phyloP scores from a whole-genome alignment of 108 stramenopile genomes.

The Skeletonema marinoi region DNA sequence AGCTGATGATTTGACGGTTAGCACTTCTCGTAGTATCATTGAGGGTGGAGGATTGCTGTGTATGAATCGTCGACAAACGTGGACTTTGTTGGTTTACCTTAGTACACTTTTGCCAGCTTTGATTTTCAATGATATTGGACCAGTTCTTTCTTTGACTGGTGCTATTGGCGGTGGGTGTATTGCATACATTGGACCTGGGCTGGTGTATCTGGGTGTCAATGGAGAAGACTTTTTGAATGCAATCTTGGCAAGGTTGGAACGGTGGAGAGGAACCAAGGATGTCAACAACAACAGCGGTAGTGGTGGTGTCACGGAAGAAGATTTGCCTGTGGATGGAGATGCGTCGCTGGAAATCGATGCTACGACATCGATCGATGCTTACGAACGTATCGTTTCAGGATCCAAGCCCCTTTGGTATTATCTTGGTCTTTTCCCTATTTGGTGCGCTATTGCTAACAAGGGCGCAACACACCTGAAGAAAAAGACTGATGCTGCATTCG shows the following conservation, averaged over 20 bases:
- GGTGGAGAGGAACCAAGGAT: slow-evolving; percentile 17
- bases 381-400: slow-evolving; percentile 23
- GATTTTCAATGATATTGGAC: slow-evolving; percentile 77
- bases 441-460: slow-evolving; percentile 43
- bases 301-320: slow-evolving; percentile 26
- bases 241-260: slow-evolving; percentile 22
- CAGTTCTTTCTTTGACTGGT: slow-evolving; percentile 79
- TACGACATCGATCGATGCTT: slow-evolving; percentile 8
- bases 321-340: slow-evolving; percentile 74
- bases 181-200: slow-evolving; percentile 74
- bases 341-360: slow-evolving; percentile 50
- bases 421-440: slow-evolving; percentile 39
- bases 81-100: slow-evolving; percentile 68
- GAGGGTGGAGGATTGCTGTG: slow-evolving; percentile 45
- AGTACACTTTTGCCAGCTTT: slow-evolving; percentile 71
- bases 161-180: slow-evolving; percentile 74
- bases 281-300: neutral
- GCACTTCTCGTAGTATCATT: slow-evolving; percentile 9
- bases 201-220: slow-evolving; percentile 77
- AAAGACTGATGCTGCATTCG: slow-evolving; percentile 29
- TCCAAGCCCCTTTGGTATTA: slow-evolving; percentile 52
- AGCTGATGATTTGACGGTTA: neutral
- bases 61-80: slow-evolving; percentile 52
- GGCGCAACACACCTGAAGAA: slow-evolving; percentile 27
- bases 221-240: slow-evolving; percentile 63